These are phyloP conservation scores for Aureobasidium sp. DNA, from an alignment of 2,329 filamentous ascomycete species.

Conservation along the genomic window DNA sequence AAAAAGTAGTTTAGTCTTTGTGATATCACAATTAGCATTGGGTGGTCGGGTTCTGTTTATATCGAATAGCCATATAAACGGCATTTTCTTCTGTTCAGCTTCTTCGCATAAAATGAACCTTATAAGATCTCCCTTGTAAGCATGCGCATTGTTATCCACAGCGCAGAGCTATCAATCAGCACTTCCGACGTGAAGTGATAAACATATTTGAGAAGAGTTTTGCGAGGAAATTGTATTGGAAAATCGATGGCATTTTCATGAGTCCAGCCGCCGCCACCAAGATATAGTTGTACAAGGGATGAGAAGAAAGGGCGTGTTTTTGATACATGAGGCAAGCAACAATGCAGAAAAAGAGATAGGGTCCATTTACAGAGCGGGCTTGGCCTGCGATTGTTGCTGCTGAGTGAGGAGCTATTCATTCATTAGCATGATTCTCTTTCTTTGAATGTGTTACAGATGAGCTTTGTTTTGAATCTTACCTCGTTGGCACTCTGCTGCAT, in stretches of 20 bases:
- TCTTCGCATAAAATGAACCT: too few relatives aligned
- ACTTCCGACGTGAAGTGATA: neutral
- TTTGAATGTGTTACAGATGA: neutral
- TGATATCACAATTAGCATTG: neutral
- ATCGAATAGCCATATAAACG: neutral
- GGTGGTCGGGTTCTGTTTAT: neutral
- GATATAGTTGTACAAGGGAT: constrained; percentile 7
- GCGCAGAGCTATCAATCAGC: neutral
- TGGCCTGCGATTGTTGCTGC: constrained; percentile 9
- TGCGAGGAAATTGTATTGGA: neutral
- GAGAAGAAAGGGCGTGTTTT: neutral
- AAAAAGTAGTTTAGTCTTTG: neutral
- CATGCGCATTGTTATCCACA: neutral
- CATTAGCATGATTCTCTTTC: neutral
- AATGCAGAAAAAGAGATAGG: neutral
- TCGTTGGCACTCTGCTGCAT: constrained; percentile 90
- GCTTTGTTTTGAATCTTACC: constrained; percentile 37
- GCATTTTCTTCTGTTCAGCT: neutral
- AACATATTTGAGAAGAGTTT: too few relatives aligned
- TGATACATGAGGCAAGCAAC: neutral
- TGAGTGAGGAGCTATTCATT: neutral
- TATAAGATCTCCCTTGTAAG: neutral
- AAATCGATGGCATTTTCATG: neutral
- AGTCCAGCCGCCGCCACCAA: neutral
- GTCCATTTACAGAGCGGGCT: constrained; percentile 10